Evolutionary conservation across 1,284 basidiomycete genomes (phyloP).

Genomic region (Ceratobasidium sp.): DNA sequence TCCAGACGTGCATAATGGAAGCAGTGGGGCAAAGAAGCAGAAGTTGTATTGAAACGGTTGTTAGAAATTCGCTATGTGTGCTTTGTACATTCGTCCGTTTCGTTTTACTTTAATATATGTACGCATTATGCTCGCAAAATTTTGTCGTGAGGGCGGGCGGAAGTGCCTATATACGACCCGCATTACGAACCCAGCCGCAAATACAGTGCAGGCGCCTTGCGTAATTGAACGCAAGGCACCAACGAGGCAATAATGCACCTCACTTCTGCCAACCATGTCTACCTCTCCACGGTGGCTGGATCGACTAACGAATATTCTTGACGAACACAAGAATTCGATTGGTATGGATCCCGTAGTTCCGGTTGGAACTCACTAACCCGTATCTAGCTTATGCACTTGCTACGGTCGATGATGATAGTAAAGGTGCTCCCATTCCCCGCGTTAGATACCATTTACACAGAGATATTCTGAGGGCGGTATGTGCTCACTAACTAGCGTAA

Average conservation of each 20-base stretch:
- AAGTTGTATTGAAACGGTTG: conserved; percentile 32
- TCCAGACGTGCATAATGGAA: conserved; percentile 11
- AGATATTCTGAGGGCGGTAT: conserved; percentile 11
- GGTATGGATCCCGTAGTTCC: background rate
- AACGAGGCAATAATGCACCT: no score
- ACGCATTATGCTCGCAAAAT: background rate
- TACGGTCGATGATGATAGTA: conserved; percentile 17
- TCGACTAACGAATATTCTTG: conserved; percentile 3
- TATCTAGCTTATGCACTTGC: conserved; percentile 16
- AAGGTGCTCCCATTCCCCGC: background rate
- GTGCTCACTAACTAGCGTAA: background rate
- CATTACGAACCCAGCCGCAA: no score
- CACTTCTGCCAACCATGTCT: conserved; percentile 7
- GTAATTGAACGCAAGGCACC: background rate
- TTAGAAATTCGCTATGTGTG: background rate
- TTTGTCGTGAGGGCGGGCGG: background rate
- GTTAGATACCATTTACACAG: conserved; percentile 10
- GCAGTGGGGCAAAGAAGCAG: conserved; percentile 36
- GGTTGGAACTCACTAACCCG: background rate
- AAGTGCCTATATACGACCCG: background rate
- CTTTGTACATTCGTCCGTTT: conserved; percentile 8
- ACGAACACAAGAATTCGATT: conserved; percentile 8
- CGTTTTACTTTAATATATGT: background rate
- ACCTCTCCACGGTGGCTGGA: conserved; percentile 20
- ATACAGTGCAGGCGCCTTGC: background rate